Conservation (phyloP, 2,329 filamentous ascomycete species). For the Alternaria triticina region DNA sequence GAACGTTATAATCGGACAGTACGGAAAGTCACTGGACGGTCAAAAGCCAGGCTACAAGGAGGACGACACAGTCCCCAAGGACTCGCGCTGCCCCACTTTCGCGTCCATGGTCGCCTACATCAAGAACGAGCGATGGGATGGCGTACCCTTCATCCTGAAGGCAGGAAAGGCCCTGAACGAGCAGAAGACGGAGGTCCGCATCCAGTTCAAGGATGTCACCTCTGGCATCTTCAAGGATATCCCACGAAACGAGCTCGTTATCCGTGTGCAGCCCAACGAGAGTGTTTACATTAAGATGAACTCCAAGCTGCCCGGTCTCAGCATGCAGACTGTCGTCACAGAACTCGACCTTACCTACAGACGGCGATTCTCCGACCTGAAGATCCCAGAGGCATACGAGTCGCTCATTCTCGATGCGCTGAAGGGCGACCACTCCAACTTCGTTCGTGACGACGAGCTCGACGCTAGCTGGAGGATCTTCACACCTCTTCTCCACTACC, state of each 20-base stretch:
- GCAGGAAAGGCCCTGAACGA: slow-evolving; percentile 98
- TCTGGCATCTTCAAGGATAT: slow-evolving; percentile 99
- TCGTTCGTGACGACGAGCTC: slow-evolving; percentile 71
- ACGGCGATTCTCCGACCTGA: slow-evolving; percentile 96
- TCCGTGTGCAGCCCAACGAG: slow-evolving; percentile 99
- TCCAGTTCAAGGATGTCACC: slow-evolving; percentile 99
- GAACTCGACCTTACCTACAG: slow-evolving; percentile 98
- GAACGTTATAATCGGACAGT: slow-evolving; percentile 99
- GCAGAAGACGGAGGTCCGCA: slow-evolving; percentile 99
- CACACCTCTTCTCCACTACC: slow-evolving; percentile 94
- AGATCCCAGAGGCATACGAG: slow-evolving; percentile 99
- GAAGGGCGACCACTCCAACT: slow-evolving; percentile 99
- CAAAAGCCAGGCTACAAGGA: slow-evolving; percentile 98
- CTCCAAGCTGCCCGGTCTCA: slow-evolving; percentile 96
- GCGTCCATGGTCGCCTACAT: slow-evolving; percentile 97
- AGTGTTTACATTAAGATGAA: slow-evolving; percentile 99
- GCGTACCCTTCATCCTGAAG: slow-evolving; percentile 99
- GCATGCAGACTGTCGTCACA: slow-evolving; percentile 99
- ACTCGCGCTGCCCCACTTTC: slow-evolving; percentile 97
- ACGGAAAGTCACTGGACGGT: slow-evolving; percentile 93
- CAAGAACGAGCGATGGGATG: slow-evolving; percentile 99
- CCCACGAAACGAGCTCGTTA: slow-evolving; percentile 97
- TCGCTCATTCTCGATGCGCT: slow-evolving; percentile 95
- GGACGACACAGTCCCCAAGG: slow-evolving; percentile 96
- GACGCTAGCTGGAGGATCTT: slow-evolving; percentile 99